Evolutionary conservation across 192 early-diverging fungal species (phyloP), one percentile per base, ranked within the genome.

Genomic region (Backusella mclennaniae): DNA sequence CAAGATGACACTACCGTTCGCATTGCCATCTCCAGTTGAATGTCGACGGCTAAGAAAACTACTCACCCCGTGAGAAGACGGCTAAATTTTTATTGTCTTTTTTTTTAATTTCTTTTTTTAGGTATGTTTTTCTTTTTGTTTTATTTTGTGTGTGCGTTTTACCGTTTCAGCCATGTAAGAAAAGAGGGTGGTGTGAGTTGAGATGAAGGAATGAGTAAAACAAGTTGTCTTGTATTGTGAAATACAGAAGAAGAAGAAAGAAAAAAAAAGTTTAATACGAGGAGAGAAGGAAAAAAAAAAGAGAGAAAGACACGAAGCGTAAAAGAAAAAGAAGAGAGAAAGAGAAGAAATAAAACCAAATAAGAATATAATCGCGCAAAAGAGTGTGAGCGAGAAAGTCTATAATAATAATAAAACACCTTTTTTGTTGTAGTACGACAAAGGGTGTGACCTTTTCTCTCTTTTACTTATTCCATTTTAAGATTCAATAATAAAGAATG

Each of bases 1-100:
- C 36, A 76, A 63, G 11, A 75, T 70, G 68, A 66, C 44, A 17
- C 46, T 66, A 42, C 8, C 31, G 4, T 42, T 66, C 8, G 49
- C 23, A 35, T 21, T 53, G 15, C 49, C 71, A 26, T 75, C 73
- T 39, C 73, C 63, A 29, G 56, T 67, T 31, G 73, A 75, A 44
- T 75, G 73, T 42, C 63, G 52, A 38, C 73, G 56, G 12, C 15
- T 67, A 31, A 75, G 63, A 41, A 75, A 75, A 21, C 59, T 11
- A 35, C 36, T 41, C n/a, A 33, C 63, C 35, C 41, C 41, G 53
- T 23, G n/a, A 23, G 73, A 74, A 56, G 49, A 46, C 33, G 73
- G 49, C 73, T 74, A 74, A 63, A 63, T 63, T 29, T 63, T 63
- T 63, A 29, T 63, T 29, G 26, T 63, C 26, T 63, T 63, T 63